A percentile compares a stretch with the other conserved stretches of the same genome.
Evolutionary conservation across 306 rosid species (phyloP).

Genomic region (Hippophae tibetana): DNA sequence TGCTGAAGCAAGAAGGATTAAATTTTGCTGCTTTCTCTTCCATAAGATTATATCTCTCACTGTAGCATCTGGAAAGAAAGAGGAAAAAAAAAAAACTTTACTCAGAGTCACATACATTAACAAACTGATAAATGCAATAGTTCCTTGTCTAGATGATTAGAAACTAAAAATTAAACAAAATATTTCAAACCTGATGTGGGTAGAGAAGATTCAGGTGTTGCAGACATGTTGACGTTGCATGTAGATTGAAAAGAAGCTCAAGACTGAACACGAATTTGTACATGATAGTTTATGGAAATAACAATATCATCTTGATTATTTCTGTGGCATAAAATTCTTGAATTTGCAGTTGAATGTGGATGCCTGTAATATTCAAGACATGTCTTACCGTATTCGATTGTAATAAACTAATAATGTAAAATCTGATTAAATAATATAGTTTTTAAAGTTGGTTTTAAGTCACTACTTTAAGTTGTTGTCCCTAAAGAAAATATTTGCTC

Average conservation of each 20-base stretch:
- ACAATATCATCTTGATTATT: too few relatives aligned
- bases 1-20: constrained; percentile 23
- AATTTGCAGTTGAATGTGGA: too few relatives aligned
- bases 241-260: constrained; percentile 5
- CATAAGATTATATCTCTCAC: constrained; percentile 36
- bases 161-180: too few relatives aligned
- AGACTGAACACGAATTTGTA: background rate
- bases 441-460: too few relatives aligned
- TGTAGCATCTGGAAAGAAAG: background rate
- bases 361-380: too few relatives aligned
- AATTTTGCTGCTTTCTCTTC: constrained; percentile 39
- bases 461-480: too few relatives aligned
- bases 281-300: too few relatives aligned
- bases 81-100: background rate
- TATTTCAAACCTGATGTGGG: constrained; percentile 23
- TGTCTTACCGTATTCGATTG: too few relatives aligned
- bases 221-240: constrained; percentile 24
- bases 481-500: too few relatives aligned
- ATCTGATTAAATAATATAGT: too few relatives aligned
- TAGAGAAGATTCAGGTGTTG: constrained; percentile 15
- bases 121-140: background rate
- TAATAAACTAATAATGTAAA: too few relatives aligned
- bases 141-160: background rate
- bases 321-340: too few relatives aligned
- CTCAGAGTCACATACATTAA: background rate